phyloP scores from a whole-genome alignment of 768 basidiomycete species.

The Trametes gibbosa region DNA sequence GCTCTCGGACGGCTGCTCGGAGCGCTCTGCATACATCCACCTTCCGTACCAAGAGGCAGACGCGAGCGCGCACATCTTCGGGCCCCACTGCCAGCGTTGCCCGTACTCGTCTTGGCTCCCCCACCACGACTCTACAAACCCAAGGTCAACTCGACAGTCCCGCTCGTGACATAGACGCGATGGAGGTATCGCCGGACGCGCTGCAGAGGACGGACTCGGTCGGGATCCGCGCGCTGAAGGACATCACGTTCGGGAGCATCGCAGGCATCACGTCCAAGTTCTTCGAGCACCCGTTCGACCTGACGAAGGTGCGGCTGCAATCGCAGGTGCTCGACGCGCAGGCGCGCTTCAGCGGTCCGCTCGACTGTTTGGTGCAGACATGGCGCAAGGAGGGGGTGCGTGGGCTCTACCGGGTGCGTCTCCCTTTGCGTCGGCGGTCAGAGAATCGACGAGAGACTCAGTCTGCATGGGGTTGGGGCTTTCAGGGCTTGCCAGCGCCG shows the following conservation, averaged over 20 bases:
- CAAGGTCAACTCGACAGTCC: too few relatives aligned
- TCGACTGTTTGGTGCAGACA: slow-evolving; percentile 84
- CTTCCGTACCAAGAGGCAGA: too few relatives aligned
- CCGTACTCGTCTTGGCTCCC: too few relatives aligned
- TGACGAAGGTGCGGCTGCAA: slow-evolving; percentile 93
- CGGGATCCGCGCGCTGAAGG: slow-evolving; percentile 24
- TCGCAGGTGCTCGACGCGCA: slow-evolving; percentile 77
- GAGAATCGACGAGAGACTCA: background rate
- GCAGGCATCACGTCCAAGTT: slow-evolving; percentile 88
- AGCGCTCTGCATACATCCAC: too few relatives aligned
- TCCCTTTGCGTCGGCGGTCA: background rate
- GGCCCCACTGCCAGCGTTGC: too few relatives aligned
- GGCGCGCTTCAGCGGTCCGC: slow-evolving; percentile 75
- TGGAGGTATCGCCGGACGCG: slow-evolving; percentile 17
- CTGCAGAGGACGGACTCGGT: slow-evolving; percentile 17
- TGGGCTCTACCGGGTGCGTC: slow-evolving; percentile 82
- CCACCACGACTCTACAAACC: too few relatives aligned
- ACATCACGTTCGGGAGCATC: slow-evolving; percentile 32
- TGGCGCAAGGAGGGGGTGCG: slow-evolving; percentile 77
- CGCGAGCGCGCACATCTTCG: too few relatives aligned
- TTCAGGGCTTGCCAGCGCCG: slow-evolving; percentile 82
- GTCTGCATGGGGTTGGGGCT: background rate
- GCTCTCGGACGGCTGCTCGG: too few relatives aligned
- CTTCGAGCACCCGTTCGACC: slow-evolving; percentile 93
- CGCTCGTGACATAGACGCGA: background rate